Conservation (phyloP, 2,329 filamentous ascomycete genomes). For the Ophiostoma perfectum region DNA sequence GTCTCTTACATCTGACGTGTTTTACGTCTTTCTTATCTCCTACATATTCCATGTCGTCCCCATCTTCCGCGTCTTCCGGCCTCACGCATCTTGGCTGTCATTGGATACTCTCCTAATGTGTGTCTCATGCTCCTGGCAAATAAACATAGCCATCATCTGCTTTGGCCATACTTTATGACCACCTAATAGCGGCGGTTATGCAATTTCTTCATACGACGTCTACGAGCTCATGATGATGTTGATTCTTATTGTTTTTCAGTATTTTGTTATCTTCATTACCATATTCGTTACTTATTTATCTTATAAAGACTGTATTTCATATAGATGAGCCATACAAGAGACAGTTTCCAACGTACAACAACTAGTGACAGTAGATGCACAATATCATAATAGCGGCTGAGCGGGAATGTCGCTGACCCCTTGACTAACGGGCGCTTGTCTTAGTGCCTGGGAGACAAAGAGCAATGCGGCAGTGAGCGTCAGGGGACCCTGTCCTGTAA, state of each 20-base stretch:
- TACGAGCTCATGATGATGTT: constrained; percentile 2
- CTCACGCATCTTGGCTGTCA: neutral
- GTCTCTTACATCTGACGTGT: neutral
- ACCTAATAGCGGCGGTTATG: neutral
- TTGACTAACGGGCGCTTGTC: too few relatives aligned
- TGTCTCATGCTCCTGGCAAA: too few relatives aligned
- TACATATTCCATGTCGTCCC: too few relatives aligned
- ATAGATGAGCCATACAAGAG: neutral
- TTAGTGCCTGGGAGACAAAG: too few relatives aligned
- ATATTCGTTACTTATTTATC: too few relatives aligned
- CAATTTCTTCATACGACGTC: neutral
- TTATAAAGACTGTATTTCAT: neutral
- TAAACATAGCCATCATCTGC: neutral
- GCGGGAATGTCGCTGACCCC: too few relatives aligned
- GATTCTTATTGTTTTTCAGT: neutral
- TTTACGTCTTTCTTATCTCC: neutral
- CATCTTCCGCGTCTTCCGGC: neutral
- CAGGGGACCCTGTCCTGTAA: too few relatives aligned
- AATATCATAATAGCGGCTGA: neutral
- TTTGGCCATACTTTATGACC: neutral
- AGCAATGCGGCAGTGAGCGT: too few relatives aligned
- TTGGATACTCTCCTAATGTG: neutral
- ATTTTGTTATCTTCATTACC: neutral
- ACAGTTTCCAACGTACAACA: neutral
- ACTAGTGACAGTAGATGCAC: neutral